phyloP scores from a whole-genome alignment of 1,284 basidiomycete genomes.

The Rhodotorula mucilaginosa region DNA sequence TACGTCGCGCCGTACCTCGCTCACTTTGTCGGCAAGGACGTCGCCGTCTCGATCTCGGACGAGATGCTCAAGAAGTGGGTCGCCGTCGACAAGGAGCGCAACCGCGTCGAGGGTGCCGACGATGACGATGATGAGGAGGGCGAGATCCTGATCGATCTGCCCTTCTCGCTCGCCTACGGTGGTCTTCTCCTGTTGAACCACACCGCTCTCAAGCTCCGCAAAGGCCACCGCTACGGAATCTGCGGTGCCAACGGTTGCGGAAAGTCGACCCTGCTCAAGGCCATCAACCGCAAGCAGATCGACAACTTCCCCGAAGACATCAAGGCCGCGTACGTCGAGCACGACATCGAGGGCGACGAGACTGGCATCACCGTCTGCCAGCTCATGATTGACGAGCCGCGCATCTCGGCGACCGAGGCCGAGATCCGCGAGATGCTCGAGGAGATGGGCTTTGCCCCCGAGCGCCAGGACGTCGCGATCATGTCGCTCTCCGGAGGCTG shows the following conservation, averaged over 20 bases:
- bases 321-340: slow-evolving; percentile 48
- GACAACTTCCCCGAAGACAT: slow-evolving; percentile 47
- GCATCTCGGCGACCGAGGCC: slow-evolving; percentile 47
- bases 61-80: slow-evolving; percentile 69
- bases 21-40: slow-evolving; percentile 47
- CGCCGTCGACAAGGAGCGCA: slow-evolving; percentile 68
- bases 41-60: slow-evolving; percentile 57
- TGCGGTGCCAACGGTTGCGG: slow-evolving; percentile 94
- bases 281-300: slow-evolving; percentile 58
- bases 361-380: slow-evolving; percentile 43
- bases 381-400: slow-evolving; percentile 46
- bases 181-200: slow-evolving; percentile 93
- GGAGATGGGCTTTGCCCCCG: slow-evolving; percentile 89
- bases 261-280: slow-evolving; percentile 95
- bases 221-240: slow-evolving; percentile 86
- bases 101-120: slow-evolving; percentile 56
- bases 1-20: slow-evolving; percentile 69
- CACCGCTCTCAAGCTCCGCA: slow-evolving; percentile 83
- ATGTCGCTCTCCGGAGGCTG: slow-evolving; percentile 94
- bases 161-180: slow-evolving; percentile 96
- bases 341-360: slow-evolving; percentile 49
- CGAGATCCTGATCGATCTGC: slow-evolving; percentile 77
- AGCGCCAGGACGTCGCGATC: slow-evolving; percentile 78
- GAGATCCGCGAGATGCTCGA: slow-evolving; percentile 74
- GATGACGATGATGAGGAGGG: slow-evolving; percentile 71